Base-by-base conservation (phyloP, 371 early-diverging fungal species). In the Coemansia sp. region DNA sequence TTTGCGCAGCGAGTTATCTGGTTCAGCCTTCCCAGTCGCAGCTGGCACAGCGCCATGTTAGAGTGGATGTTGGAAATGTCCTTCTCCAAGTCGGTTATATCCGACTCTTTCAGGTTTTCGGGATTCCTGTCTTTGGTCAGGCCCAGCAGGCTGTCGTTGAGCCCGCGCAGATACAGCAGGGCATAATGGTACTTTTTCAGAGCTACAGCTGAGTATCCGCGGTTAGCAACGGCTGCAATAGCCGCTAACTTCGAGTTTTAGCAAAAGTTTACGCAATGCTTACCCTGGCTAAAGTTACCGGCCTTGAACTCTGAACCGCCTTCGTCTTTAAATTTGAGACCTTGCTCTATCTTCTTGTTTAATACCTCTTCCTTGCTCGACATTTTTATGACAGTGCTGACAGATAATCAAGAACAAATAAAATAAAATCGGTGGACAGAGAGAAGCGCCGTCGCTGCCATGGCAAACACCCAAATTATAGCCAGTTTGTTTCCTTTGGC, bases 21-120 rank as follows among this genome's bases (percentile, higher is more conserved):
- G 30, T 43, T 55, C 9, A 43, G 26, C 26, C 58, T 32, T 20
- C 41, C 50, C 47, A 75, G 63, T n/a, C 64, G 59, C 59, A 75
- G 38, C 51, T 70, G 71, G 67, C 76, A 75, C 41, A 70, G 55
- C 1, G 76, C 76, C 67, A 75, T 75, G 61, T 75, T 75, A 45
- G 72, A 51, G 45, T 63, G 34, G 41, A 75, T 65, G 48, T 35
- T 57, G 13, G 76, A 70, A 10, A 70, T 34, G 3, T 60, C 60
- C 71, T 63, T 70, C 55, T 69, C 60, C 14, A 53, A 45, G 51
- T 70, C 71, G 32, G 60, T 67, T 36, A 70, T 57, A 35, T 70
- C 67, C 16, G 56, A 53, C 58, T 75, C 71, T 47, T 62, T 59
- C 14, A 60, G 20, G 31, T 49, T 45, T 3, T 66, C 59, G 2